Evolutionary conservation across 2,329 filamentous ascomycete species (phyloP), one percentile per base, ranked within the genome.

Genomic region (Purpureocillium lavendulum): DNA sequence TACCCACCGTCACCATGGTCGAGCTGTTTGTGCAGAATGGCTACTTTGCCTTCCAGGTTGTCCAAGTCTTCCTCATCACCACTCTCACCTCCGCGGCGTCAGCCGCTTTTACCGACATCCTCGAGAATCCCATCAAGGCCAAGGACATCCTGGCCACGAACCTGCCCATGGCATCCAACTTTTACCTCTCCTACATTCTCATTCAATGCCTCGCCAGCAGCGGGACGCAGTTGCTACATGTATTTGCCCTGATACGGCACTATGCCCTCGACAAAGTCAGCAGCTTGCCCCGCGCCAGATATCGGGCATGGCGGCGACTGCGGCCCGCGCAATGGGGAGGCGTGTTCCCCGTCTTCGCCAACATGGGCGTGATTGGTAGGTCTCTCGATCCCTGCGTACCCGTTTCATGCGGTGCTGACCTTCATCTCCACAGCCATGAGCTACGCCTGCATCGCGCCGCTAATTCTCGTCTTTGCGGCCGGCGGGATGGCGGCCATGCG

Each of bases 121-220:
- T 80, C 12, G 30, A 78, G 0, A 51, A 87, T 4, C 87, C 88
- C 1, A 58, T 66, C 3, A 63, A 64, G 0, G 75, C 79, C 7
- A 77, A 87, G 0, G 63, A 58, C 1, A 62, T 94, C 30, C 71
- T 95, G 4, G 82, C 88, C 1, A 54, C 70, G 13, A 83, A 85
- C 42, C 70, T 98, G 6, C 92, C 92, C 14, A 81, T 77, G 40
- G 81, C 87, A 0, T 89, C 88, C 44, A 97, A 94, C 64, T 94
- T 97, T 57, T 98, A 96, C 61, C 82, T 97, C 15, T 87, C 63
- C 0, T 98, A 97, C 65, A 94, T 98, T 49, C 78, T 97, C 26
- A 77, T 98, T 3, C 92, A 97, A 61, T 94, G 90, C 28, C 62
- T 97, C 42, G 82, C 82, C 2, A 80, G 90, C 45, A 84, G 87